Percentiles rank a stretch among this genome's conserved stretches.
These are phyloP conservation scores for Graphilbum fragrans DNA, from an alignment of 2,329 filamentous ascomycete genomes.

Conservation along the genomic window DNA sequence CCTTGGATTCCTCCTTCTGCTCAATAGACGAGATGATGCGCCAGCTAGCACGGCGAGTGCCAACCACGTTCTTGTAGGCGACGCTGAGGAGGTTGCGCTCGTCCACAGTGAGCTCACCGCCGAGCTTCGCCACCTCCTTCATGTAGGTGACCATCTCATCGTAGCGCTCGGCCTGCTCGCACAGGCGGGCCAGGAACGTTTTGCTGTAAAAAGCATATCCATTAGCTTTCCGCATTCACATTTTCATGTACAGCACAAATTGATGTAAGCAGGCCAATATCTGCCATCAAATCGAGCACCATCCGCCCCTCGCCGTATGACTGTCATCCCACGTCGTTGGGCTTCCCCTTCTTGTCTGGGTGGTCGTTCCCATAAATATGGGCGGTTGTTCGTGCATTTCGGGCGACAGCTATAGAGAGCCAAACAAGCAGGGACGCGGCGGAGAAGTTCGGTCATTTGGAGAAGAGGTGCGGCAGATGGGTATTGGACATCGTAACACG, in stretches of 20 bases:
- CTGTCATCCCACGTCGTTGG: no score
- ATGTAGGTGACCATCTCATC: conserved; percentile 99
- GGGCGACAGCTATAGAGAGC: no score
- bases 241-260: background rate
- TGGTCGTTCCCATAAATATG: no score
- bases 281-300: no score
- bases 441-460: no score
- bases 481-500: background rate
- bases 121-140: conserved; percentile 97
- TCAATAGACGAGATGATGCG: conserved; percentile 97
- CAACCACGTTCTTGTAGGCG: conserved; percentile 98
- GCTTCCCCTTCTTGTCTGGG: no score
- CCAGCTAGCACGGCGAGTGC: conserved; percentile 92
- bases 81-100: conserved; percentile 96
- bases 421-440: no score
- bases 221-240: background rate
- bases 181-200: conserved; percentile 98
- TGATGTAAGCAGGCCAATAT: no score
- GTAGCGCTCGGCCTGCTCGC: conserved; percentile 99
- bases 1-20: conserved; percentile 99
- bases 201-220: conserved; percentile 51
- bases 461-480: no score
- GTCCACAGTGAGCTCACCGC: conserved; percentile 76
- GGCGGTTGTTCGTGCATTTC: no score
- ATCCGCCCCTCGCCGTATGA: no score